Base-by-base conservation (phyloP, 2,329 filamentous ascomycete genomes). In the Pseudocercospora ulei region DNA sequence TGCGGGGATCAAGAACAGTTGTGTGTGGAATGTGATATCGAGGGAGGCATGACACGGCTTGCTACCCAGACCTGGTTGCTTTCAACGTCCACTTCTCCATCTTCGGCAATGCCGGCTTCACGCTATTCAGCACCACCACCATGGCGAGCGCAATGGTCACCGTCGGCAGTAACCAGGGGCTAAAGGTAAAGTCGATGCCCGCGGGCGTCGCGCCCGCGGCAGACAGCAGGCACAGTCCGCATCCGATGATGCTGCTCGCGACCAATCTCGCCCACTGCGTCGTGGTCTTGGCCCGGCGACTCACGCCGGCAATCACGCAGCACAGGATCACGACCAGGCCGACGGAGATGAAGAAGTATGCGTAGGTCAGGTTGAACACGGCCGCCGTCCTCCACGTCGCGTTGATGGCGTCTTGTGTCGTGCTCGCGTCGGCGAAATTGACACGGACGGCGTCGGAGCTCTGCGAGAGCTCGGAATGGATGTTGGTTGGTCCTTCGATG, bases 331-430 rank as follows among this genome's bases (percentile, higher is more conserved):
- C 26, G 1, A 56, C 50, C 2, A 50, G 47, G 3, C 53, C 54
- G 39, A 56, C 50, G 11, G 54, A 36, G 11, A 57, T 44, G 39
- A 55, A 57, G 16, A 57, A 51, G 35, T 54, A 57, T 1, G 46
- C 29, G 25, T 51, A 49, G 2, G 60, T 56, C n/a, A 63, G 38
- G 5, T 55, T 46, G 34, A 48, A 47, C 5, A 50, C 43, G 25
- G 26, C 37, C 3, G 29, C 38, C 2, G 38, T 33, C 12, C 19
- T 34, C 7, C 28, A 35, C 2, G 39, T 41, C 1, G 39, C 29
- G n/a, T 25, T 20, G 2, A 43, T 18, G 29, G 34, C 40, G 29
- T 24, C 27, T 5, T 19, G 12, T 4, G 31, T 34, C n/a, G 13
- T 7, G 17, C 14, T 26, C 17, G 25, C 20, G 14, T 35, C 33